Evolutionary conservation across 2,329 filamentous ascomycete species (phyloP).

Genomic region (Periconia sp.): DNA sequence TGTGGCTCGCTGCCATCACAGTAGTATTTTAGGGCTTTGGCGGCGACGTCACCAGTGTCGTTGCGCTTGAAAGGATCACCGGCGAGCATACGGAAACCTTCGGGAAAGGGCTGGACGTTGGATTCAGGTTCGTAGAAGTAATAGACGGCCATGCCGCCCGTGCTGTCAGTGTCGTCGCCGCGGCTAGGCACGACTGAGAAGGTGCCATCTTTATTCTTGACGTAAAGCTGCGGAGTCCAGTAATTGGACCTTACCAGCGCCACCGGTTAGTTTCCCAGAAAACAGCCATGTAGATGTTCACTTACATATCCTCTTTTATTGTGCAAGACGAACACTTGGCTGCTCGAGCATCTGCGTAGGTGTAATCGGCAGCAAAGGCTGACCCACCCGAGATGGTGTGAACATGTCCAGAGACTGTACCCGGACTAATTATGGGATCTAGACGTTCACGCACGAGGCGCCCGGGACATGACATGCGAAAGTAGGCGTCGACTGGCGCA

Average conservation of each 20-base stretch:
- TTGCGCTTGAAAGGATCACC: conserved; percentile 67
- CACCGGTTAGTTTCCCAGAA: neutral
- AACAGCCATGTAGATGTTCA: too few species aligned
- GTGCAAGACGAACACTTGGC: conserved; percentile 70
- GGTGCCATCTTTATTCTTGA: conserved; percentile 50
- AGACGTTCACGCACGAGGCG: conserved; percentile 54
- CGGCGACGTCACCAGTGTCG: conserved; percentile 50
- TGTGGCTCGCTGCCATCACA: conserved; percentile 54
- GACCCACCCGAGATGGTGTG: conserved; percentile 76
- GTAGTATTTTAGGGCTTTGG: conserved; percentile 61
- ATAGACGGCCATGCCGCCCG: conserved; percentile 76
- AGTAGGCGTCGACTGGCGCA: conserved; percentile 28
- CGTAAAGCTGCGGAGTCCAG: conserved; percentile 77
- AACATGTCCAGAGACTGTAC: conserved; percentile 64
- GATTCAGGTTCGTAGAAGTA: conserved; percentile 68
- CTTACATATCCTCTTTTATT: conserved; percentile 44
- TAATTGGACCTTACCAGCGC: conserved; percentile 63
- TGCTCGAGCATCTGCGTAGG: conserved; percentile 66
- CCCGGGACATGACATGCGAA: conserved; percentile 35
- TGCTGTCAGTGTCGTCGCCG: conserved; percentile 62
- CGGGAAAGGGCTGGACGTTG: conserved; percentile 71
- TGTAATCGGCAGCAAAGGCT: conserved; percentile 68
- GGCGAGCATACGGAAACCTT: conserved; percentile 72
- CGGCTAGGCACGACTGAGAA: conserved; percentile 67
- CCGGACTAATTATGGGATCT: conserved; percentile 73